These are phyloP conservation scores for Phylloboletellus chloephorus DNA, from an alignment of 1,284 basidiomycete species.

Conservation along the genomic window DNA sequence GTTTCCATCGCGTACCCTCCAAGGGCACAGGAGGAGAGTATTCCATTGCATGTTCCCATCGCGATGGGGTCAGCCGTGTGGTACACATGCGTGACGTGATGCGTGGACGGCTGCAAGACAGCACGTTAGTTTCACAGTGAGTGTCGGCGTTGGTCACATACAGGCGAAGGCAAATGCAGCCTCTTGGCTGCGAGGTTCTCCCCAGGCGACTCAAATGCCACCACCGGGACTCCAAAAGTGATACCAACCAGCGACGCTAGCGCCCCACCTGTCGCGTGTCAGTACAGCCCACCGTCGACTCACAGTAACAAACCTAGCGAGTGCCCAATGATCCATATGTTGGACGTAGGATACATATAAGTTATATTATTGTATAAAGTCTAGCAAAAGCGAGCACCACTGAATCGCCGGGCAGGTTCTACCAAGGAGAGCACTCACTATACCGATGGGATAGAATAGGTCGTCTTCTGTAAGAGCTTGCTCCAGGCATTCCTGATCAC, in stretches of 20 bases:
- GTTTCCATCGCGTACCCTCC: slow-evolving; percentile 79
- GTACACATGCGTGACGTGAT: slow-evolving; percentile 78
- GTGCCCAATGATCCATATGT: slow-evolving; percentile 92
- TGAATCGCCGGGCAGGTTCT: slow-evolving; percentile 2
- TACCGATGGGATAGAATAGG: slow-evolving; percentile 85
- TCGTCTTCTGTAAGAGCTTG: slow-evolving; percentile 75
- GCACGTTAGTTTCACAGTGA: slow-evolving; percentile 9
- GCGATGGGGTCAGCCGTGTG: slow-evolving; percentile 85
- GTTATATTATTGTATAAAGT: slow-evolving; percentile 93
- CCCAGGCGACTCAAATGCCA: slow-evolving; percentile 89
- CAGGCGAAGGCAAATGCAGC: slow-evolving; percentile 83
- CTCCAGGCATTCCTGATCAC: slow-evolving; percentile 81
- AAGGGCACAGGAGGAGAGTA: slow-evolving; percentile 65
- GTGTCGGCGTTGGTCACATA: too few relatives aligned
- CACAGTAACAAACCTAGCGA: slow-evolving; percentile 41
- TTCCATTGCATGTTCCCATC: slow-evolving; percentile 78
- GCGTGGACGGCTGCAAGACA: slow-evolving; percentile 52
- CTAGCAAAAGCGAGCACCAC: slow-evolving; percentile 34
- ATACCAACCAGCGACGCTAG: slow-evolving; percentile 82
- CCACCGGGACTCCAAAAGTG: slow-evolving; percentile 89
- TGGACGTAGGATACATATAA: slow-evolving; percentile 87
- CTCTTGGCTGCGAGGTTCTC: slow-evolving; percentile 82
- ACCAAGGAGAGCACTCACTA: slow-evolving; percentile 41
- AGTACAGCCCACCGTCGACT: background rate
- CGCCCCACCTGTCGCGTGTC: slow-evolving; percentile 56